A percentile compares a stretch with the other conserved stretches of the same genome.
Evolutionary conservation across 768 basidiomycete species (phyloP).

Genomic region (Leccinum broughii): DNA sequence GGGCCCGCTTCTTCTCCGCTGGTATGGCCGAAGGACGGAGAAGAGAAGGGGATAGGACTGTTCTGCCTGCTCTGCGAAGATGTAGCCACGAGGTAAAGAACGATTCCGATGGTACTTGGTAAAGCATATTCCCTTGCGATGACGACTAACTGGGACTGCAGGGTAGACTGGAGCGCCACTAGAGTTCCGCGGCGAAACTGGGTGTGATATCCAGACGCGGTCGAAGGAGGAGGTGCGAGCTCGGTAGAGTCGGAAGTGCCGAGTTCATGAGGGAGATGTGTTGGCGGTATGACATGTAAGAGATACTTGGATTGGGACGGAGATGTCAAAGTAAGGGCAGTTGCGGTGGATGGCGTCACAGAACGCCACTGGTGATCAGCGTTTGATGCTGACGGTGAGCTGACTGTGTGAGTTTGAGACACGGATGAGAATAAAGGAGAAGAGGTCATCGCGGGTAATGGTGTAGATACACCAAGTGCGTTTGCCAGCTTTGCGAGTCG

Average conservation of each 20-base stretch:
- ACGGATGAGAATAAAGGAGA: slow-evolving; percentile 15
- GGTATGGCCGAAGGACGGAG: slow-evolving; percentile 25
- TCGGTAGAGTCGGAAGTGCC: slow-evolving; percentile 43
- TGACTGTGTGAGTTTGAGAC: slow-evolving; percentile 14
- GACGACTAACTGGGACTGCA: slow-evolving; percentile 79
- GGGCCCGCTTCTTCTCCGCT: slow-evolving; percentile 67
- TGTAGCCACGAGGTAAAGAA: slow-evolving; percentile 73
- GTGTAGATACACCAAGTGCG: slow-evolving; percentile 78
- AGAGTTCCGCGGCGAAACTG: slow-evolving; percentile 85
- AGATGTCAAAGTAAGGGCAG: slow-evolving; percentile 40
- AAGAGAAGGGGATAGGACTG: slow-evolving; percentile 19
- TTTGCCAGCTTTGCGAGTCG: slow-evolving; percentile 83
- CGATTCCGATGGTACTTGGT: slow-evolving; percentile 79
- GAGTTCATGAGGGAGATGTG: slow-evolving; percentile 66
- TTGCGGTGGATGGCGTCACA: slow-evolving; percentile 47
- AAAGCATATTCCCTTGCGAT: slow-evolving; percentile 94
- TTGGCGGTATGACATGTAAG: slow-evolving; percentile 82
- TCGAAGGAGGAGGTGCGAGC: slow-evolving; percentile 50
- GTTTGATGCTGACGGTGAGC: slow-evolving; percentile 19
- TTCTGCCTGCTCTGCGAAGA: slow-evolving; percentile 23
- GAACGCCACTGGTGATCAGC: slow-evolving; percentile 46
- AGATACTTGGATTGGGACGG: slow-evolving; percentile 63
- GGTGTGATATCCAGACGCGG: slow-evolving; percentile 73
- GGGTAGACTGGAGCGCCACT: slow-evolving; percentile 78
- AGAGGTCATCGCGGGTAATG: slow-evolving; percentile 53